These are phyloP conservation scores for Phytophthora multivora DNA, from an alignment of 352 stramenopile genomes.

Conservation along the genomic window DNA sequence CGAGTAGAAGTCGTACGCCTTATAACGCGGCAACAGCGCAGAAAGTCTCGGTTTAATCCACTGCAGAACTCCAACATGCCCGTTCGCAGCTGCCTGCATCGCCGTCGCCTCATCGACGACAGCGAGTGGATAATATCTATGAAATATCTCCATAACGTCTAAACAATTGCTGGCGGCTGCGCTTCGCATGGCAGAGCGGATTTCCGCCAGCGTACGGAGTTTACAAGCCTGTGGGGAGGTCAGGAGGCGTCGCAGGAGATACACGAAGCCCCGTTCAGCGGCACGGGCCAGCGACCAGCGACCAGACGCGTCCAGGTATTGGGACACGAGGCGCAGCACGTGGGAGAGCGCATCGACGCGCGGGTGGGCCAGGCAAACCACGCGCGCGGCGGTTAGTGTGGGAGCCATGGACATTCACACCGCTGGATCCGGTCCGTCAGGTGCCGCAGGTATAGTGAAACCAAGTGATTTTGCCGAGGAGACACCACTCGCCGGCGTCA, in stretches of 20 bases:
- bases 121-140: conserved; percentile 4
- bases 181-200: conserved; percentile 25
- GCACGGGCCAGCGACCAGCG: conserved; percentile 24
- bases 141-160: conserved; percentile 20
- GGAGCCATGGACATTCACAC: not conserved
- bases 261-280: conserved; percentile 18
- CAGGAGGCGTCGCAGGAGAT: conserved; percentile 25
- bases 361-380: conserved; percentile 15
- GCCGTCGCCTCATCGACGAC: conserved; percentile 15
- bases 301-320: conserved; percentile 23
- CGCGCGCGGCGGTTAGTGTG: conserved; percentile 8
- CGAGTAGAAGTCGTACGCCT: conserved; percentile 18
- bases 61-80: conserved; percentile 23
- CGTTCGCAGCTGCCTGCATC: conserved; percentile 21
- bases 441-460: not conserved
- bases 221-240: not conserved
- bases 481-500: conserved; percentile 5
- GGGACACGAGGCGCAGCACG: conserved; percentile 16
- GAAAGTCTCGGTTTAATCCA: conserved; percentile 18
- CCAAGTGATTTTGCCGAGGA: conserved; percentile 2
- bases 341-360: conserved; percentile 22
- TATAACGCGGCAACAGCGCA: conserved; percentile 4
- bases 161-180: conserved; percentile 20
- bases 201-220: conserved; percentile 17
- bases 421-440: not conserved